Base-by-base conservation (phyloP, 2,329 filamentous ascomycete genomes). In the Aspergillus sp. region DNA sequence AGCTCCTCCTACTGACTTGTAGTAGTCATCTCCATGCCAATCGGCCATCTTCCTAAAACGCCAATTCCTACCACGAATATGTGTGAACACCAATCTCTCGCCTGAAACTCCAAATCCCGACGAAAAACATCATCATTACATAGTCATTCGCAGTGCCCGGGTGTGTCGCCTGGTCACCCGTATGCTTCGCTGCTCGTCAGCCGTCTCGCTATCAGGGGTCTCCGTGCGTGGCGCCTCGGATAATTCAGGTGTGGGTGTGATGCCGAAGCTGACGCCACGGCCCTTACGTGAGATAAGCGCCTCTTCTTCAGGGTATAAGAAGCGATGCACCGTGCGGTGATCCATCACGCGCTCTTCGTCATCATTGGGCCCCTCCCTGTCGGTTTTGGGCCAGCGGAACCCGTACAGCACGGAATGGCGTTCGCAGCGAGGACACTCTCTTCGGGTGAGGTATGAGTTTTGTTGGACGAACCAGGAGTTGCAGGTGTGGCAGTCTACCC, bases 371-470 rank as follows among this genome's bases (percentile, higher is more conserved):
- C 91, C 91, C 28, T 90, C 87, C 64, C 84, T 90, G 62, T 97
- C 91, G 0, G 95, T 98, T 81, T 99, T 97, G 6, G 95, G 95
- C 95, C 95, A 99, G 60, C 90, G 84, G 72, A 91, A 97, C 0
- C 96, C 96, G 74, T 98, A 99, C 0, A 99, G 81, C 80, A 96
- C 98, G 17, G 91, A 96, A 73, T 99, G 95, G 0, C 95, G 87
- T 79, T 99, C 95, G 76, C 95, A 99, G 7, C 95, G 87, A 4
- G 92, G 93, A 74, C 95, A 99, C 17, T 92, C 90, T 53, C 90
- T 88, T 56, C 90, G 87, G 1, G 93, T 97, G 66, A 89, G 89
- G 75, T 96, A 97, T 0, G 92, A 92, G 66, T 98, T 91, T 46
- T 87, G 84, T 75, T 98, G 94, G 6, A 98, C 90, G 73, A 98